Evolutionary conservation across 2,329 filamentous ascomycete species (phyloP), one percentile per base, ranked within the genome.

Genomic region (Fusarium agapanthi): DNA sequence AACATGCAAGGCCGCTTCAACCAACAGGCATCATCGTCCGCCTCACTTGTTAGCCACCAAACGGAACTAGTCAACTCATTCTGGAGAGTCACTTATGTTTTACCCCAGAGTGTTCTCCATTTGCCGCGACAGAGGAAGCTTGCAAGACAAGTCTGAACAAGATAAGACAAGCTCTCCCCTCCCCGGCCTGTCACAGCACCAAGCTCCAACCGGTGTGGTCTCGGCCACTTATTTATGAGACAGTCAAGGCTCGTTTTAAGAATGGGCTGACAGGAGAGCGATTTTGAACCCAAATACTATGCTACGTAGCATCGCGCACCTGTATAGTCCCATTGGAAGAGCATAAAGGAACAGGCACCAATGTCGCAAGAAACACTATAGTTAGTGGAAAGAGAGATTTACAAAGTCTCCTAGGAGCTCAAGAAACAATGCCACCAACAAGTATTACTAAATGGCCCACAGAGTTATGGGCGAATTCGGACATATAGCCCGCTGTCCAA

Each of bases 231-330:
- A 20, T 7, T 18, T 22, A 45, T 20, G 26, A 61, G 26, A 45
- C 40, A 50, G 41, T 16, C 34, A 54, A 62, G 32, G 56, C 26
- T 47, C 26, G 37, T 48, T 41, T 47, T 28, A 28, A 64, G 22
- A 48, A 69, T 69, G 57, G 53, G 62, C 53, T 63, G 48, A 71
- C 30, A 35, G 26, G n/a, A 53, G 30, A 35, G 55, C 35, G 35
- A 40, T 35, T 24, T 44, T 40, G 22, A 34, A 44, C 30, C 30
- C 32, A 43, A 59, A 62, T 73, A 30, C 13, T 54, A 73, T 56
- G 57, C 50, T 40, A 38, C 50, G 61, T 73, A 71, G 40, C 66
- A 69, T 64, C 40, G 58, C 40, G 26, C n/a, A 28, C 51, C 13
- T 43, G 20, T 44, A 32, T 10, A 61, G 65, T 50, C 37, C 50